phyloP scores from a whole-genome alignment of 2,329 filamentous ascomycete species.

The Fusarium clavum region DNA sequence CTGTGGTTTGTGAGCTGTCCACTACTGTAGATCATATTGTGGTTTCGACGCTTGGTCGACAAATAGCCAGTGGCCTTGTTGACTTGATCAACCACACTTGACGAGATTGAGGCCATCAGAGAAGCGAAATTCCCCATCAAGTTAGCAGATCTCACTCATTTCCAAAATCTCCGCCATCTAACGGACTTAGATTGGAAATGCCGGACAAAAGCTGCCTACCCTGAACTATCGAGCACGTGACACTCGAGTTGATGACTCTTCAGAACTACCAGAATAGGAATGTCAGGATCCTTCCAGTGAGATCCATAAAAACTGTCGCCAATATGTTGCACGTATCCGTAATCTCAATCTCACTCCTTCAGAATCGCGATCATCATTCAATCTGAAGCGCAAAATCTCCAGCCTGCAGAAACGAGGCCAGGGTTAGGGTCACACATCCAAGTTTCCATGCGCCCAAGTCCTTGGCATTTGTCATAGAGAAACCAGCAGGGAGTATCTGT shows the following conservation, averaged over 20 bases:
- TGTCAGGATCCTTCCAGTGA: slow-evolving; percentile 4
- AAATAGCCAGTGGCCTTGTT: accelerated
- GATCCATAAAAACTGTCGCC: slow-evolving; percentile 29
- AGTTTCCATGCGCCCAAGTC: not conserved
- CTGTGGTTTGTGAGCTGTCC: too few species aligned
- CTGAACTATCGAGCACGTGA: slow-evolving; percentile 8
- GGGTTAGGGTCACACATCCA: not conserved
- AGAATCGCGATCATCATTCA: not conserved
- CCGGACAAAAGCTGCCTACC: not conserved
- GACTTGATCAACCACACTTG: not conserved
- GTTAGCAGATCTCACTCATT: not conserved
- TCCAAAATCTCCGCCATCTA: not conserved
- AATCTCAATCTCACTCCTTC: slow-evolving; percentile 5
- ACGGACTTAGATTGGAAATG: not conserved
- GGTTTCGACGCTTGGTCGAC: too few species aligned
- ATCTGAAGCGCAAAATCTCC: not conserved
- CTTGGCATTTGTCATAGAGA: slow-evolving; percentile 7
- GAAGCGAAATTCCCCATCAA: not conserved
- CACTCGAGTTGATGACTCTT: not conserved
- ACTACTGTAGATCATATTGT: not conserved
- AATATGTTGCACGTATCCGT: not conserved
- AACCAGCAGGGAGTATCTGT: not conserved
- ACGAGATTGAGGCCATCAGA: not conserved
- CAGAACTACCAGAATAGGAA: slow-evolving; percentile 20
- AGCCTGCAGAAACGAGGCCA: not conserved